Evolutionary conservation across 2,329 filamentous ascomycete species (phyloP).

Genomic region (Immersiporthe knoxdaviesiana): DNA sequence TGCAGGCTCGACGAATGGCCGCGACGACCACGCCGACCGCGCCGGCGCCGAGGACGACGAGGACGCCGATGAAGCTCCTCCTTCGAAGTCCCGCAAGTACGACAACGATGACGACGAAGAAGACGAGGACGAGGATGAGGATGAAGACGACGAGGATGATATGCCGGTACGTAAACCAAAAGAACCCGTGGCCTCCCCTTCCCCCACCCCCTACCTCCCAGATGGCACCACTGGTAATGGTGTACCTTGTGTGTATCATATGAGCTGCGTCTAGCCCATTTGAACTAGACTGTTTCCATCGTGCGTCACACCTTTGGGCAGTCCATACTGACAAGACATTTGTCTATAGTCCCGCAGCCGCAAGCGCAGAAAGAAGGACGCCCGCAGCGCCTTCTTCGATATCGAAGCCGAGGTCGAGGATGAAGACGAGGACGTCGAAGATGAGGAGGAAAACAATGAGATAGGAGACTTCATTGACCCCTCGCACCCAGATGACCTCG

Average conservation of each 20-base stretch:
- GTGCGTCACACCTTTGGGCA: not conserved
- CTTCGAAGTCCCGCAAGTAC: constrained; percentile 29
- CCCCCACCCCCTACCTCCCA: no score
- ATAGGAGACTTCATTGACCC: constrained; percentile 85
- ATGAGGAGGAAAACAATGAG: constrained; percentile 85
- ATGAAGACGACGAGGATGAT: constrained; percentile 38
- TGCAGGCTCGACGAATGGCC: constrained; percentile 25
- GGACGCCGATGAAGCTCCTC: constrained; percentile 36
- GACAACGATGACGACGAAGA: constrained; percentile 51
- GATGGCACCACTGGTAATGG: not conserved
- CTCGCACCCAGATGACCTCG: constrained; percentile 86
- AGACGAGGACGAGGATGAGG: constrained; percentile 49
- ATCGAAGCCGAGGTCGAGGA: constrained; percentile 98
- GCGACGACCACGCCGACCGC: constrained; percentile 14
- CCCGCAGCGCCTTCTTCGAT: constrained; percentile 89
- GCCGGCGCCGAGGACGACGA: constrained; percentile 12
- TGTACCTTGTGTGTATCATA: no score
- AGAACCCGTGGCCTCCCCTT: not conserved
- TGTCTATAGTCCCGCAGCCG: constrained; percentile 64
- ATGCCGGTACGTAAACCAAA: constrained; percentile 26
- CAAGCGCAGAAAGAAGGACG: constrained; percentile 75
- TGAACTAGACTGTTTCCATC: no score
- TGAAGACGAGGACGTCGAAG: constrained; percentile 84
- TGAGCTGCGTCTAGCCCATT: not conserved
- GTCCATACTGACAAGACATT: not conserved